These are phyloP conservation scores for Blastobotrys ciferrii DNA, from an alignment of 1,139 yeast species.

Conservation along the genomic window DNA sequence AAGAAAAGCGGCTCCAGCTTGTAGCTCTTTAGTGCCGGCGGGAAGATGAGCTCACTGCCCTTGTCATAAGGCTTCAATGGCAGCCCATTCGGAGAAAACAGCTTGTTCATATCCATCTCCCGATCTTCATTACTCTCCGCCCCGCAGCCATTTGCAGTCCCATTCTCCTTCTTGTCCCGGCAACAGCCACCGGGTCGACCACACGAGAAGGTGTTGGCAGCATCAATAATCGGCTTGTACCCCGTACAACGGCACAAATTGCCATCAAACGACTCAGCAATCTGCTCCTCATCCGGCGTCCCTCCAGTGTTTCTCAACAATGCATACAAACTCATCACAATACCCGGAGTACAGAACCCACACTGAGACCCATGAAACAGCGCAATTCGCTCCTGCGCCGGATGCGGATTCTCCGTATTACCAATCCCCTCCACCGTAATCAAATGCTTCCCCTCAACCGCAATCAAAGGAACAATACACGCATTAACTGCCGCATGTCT, in stretches of 20 bases:
- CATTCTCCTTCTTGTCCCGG: constrained; percentile 25
- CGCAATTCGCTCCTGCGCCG: constrained; percentile 48
- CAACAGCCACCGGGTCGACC: constrained; percentile 25
- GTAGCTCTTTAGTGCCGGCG: constrained; percentile 37
- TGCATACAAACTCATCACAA: constrained; percentile 47
- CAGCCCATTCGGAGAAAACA: constrained; percentile 36
- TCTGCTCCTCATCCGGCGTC: constrained; percentile 40
- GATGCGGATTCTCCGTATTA: constrained; percentile 40
- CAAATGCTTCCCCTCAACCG: constrained; percentile 46
- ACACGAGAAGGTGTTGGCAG: constrained; percentile 43
- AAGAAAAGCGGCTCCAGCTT: constrained; percentile 36
- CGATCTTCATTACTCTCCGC: constrained; percentile 21
- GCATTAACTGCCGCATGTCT: constrained; percentile 44
- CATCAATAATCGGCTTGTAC: constrained; percentile 47
- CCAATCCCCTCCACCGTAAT: constrained; percentile 49
- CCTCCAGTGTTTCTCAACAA: constrained; percentile 41
- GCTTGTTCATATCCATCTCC: constrained; percentile 18
- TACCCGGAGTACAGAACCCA: constrained; percentile 50
- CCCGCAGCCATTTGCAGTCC: constrained; percentile 12
- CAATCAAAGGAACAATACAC: constrained; percentile 45
- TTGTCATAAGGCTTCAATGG: constrained; percentile 40
- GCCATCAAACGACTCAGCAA: constrained; percentile 46
- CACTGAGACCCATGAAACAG: constrained; percentile 50
- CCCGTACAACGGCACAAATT: constrained; percentile 49
- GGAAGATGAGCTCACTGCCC: constrained; percentile 42